Percentiles rank a stretch among this genome's conserved stretches.
phyloP scores from a whole-genome alignment of 306 rosid genomes.

The Prunus padus region DNA sequence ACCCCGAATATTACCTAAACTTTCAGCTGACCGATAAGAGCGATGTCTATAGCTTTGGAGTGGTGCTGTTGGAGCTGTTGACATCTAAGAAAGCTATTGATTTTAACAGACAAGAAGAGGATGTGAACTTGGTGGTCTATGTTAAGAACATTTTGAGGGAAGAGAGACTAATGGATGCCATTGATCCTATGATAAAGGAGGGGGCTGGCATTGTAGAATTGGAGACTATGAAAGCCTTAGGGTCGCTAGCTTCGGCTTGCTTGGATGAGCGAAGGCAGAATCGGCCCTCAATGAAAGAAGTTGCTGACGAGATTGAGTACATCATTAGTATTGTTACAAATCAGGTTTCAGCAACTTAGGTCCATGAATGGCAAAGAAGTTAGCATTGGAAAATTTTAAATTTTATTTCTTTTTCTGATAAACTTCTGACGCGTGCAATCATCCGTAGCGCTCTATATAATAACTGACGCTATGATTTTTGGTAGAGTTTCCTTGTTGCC shows the following conservation, averaged over 20 bases:
- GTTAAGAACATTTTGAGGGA: constrained; percentile 40
- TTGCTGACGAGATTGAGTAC: constrained; percentile 52
- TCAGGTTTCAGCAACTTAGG: constrained; percentile 12
- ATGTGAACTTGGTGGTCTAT: constrained; percentile 55
- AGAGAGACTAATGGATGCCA: constrained; percentile 41
- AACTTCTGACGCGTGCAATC: not conserved
- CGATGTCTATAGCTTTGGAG: constrained; percentile 22
- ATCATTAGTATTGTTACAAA: constrained; percentile 28
- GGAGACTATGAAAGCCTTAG: constrained; percentile 51
- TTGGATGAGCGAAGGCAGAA: constrained; percentile 51
- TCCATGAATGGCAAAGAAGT: not conserved
- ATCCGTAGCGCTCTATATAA: not conserved
- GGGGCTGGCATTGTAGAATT: constrained; percentile 35
- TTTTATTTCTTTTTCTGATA: not conserved
- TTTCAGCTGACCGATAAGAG: constrained; percentile 28
- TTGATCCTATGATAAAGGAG: constrained; percentile 44
- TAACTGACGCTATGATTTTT: not conserved
- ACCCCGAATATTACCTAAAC: constrained; percentile 18
- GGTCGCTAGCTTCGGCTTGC: constrained; percentile 46
- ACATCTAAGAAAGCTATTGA: constrained; percentile 54
- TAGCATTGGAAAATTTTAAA: not conserved
- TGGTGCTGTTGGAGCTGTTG: constrained; percentile 39
- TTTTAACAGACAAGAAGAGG: constrained; percentile 52
- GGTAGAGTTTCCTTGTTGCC: not conserved
- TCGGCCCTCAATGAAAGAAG: constrained; percentile 62